phyloP scores from a whole-genome alignment of 306 rosid species.

The Cucurbita argyrosperma region DNA sequence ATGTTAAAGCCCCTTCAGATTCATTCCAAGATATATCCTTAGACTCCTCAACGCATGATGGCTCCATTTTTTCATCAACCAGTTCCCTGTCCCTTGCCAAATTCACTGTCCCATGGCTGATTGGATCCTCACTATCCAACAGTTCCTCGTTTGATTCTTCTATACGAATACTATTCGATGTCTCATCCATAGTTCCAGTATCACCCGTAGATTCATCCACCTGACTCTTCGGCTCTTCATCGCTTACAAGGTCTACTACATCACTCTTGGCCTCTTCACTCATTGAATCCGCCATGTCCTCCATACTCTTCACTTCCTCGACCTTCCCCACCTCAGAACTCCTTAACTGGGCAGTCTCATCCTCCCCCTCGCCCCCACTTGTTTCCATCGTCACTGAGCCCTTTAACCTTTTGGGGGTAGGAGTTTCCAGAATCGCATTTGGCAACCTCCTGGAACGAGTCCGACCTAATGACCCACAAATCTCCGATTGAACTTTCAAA shows the following conservation, averaged over 20 bases:
- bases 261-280: conserved; percentile 53
- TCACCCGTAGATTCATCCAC: conserved; percentile 11
- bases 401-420: conserved; percentile 18
- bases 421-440: conserved; percentile 8
- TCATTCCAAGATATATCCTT: background rate
- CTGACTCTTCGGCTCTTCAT: conserved; percentile 10
- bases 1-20: background rate
- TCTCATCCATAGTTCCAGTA: background rate
- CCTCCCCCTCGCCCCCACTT: background rate
- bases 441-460: conserved; percentile 27
- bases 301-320: conserved; percentile 5
- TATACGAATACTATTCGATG: conserved; percentile 1
- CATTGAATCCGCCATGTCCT: conserved; percentile 45
- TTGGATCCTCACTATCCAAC: conserved; percentile 19
- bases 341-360: background rate
- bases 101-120: background rate
- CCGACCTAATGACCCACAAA: conserved; percentile 34
- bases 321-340: background rate
- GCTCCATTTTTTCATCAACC: conserved; percentile 1
- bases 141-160: conserved; percentile 26
- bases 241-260: conserved; percentile 9
- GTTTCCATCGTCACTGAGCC: background rate
- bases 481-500: conserved; percentile 42
- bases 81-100: conserved; percentile 8
- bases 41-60: background rate